phyloP scores from a whole-genome alignment of 257 asterid genomes.

The Thymus quinquecostatus region DNA sequence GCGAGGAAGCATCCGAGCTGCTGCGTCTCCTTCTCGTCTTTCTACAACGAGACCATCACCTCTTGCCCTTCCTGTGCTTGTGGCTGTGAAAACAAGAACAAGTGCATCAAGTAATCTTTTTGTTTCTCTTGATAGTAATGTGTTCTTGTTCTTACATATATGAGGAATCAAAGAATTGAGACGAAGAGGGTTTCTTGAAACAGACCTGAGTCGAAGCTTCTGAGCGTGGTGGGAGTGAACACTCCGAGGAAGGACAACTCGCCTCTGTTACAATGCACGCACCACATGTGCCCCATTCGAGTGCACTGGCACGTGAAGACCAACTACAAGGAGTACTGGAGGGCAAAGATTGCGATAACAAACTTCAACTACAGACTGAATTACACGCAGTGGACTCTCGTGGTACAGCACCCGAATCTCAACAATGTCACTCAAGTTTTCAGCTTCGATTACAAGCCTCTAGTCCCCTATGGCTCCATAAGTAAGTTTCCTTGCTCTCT shows the following conservation, averaged over 20 bases:
- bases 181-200: slow-evolving; percentile 8
- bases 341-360: slow-evolving; percentile 75
- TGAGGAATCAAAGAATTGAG: background rate
- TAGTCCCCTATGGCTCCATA: slow-evolving; percentile 69
- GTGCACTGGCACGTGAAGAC: slow-evolving; percentile 92
- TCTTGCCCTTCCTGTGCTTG: slow-evolving; percentile 75
- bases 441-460: slow-evolving; percentile 91
- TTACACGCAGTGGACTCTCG: slow-evolving; percentile 84
- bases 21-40: slow-evolving; percentile 80
- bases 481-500: slow-evolving; percentile 54
- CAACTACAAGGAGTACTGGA: slow-evolving; percentile 85
- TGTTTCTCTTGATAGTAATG: background rate
- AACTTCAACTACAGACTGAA: slow-evolving; percentile 80
- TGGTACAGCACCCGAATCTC: slow-evolving; percentile 92
- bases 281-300: slow-evolving; percentile 91
- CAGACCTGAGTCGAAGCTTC: slow-evolving; percentile 82
- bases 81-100: slow-evolving; percentile 68
- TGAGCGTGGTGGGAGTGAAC: slow-evolving; percentile 66
- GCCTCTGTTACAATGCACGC: slow-evolving; percentile 80
- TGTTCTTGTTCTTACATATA: background rate
- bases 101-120: slow-evolving; percentile 53
- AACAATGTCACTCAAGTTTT: slow-evolving; percentile 89
- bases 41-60: slow-evolving; percentile 79
- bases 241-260: slow-evolving; percentile 75
- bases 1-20: slow-evolving; percentile 72